Evolutionary conservation across 441 rosid species (phyloP).

Genomic region (Syzygium syzygioides): DNA sequence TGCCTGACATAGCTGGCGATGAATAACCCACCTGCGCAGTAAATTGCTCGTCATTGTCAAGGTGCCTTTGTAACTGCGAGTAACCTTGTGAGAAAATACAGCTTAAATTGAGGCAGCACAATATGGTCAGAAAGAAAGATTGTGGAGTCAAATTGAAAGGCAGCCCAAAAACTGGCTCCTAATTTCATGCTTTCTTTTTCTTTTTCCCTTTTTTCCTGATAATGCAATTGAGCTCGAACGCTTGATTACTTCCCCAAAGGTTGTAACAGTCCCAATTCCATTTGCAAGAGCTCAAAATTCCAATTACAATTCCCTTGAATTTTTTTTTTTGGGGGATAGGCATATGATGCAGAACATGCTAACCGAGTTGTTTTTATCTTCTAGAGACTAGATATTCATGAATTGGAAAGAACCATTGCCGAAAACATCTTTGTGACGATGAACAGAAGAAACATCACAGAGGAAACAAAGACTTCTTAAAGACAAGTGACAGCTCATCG

Average conservation of each 20-base stretch:
- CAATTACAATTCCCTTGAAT: background rate
- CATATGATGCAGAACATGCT: background rate
- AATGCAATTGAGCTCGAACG: background rate
- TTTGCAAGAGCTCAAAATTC: background rate
- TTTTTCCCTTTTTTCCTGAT: background rate
- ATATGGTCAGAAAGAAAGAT: background rate
- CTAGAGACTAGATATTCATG: background rate
- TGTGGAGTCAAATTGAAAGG: background rate
- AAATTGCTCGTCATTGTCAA: background rate
- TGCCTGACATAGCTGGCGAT: constrained; percentile 45
- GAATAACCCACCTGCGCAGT: constrained; percentile 46
- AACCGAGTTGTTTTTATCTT: background rate
- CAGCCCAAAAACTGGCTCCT: background rate
- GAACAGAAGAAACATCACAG: background rate
- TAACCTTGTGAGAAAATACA: background rate
- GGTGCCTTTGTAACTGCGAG: background rate
- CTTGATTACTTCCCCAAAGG: background rate
- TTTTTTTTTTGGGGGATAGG: background rate
- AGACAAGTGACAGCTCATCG: background rate
- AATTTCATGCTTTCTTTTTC: background rate
- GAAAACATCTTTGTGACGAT: background rate
- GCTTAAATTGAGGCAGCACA: background rate
- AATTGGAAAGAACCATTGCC: background rate
- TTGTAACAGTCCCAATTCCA: background rate
- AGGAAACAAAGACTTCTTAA: background rate